Evolutionary conservation across 768 basidiomycete genomes (phyloP).

Genomic region (Tulasnella sp.): DNA sequence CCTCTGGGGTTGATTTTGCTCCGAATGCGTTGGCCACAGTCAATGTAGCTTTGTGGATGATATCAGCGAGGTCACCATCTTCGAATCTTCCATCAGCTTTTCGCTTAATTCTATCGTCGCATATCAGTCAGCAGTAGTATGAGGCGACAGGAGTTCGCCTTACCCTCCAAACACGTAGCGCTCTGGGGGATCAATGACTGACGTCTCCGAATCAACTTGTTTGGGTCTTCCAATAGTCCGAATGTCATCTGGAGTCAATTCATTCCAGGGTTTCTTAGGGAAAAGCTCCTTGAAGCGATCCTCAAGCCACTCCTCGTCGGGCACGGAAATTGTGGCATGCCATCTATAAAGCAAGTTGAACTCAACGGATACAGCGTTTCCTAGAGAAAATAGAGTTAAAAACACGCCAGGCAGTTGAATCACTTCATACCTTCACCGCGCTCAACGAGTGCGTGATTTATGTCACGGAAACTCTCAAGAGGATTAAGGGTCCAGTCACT

Average conservation of each 20-base stretch:
- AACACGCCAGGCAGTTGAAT: background rate
- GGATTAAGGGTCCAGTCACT: conserved; percentile 49
- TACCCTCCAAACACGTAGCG: too few species aligned
- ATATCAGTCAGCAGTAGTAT: too few species aligned
- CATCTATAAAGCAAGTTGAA: conserved; percentile 73
- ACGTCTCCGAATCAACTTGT: too few species aligned
- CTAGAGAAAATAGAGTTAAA: conserved; percentile 23
- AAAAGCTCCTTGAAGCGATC: conserved; percentile 30
- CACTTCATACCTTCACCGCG: conserved; percentile 32
- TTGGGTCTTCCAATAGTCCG: background rate
- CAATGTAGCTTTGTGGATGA: conserved; percentile 51
- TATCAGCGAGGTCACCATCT: conserved; percentile 47
- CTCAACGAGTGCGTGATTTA: conserved; percentile 40
- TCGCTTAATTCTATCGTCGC: conserved; percentile 43
- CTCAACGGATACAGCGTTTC: conserved; percentile 65
- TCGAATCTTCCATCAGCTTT: conserved; percentile 47
- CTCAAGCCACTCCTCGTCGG: conserved; percentile 48
- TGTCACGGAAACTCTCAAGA: conserved; percentile 35
- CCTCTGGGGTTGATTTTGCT: conserved; percentile 55
- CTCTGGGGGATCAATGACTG: too few species aligned
- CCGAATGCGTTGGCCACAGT: conserved; percentile 47
- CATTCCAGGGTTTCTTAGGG: background rate
- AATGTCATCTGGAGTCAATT: conserved; percentile 1
- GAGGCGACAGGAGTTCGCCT: too few species aligned
- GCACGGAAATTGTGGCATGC: conserved; percentile 47